Evolutionary conservation across 176 grass and related monocot species (phyloP).

Genomic region (Carex littledalei): DNA sequence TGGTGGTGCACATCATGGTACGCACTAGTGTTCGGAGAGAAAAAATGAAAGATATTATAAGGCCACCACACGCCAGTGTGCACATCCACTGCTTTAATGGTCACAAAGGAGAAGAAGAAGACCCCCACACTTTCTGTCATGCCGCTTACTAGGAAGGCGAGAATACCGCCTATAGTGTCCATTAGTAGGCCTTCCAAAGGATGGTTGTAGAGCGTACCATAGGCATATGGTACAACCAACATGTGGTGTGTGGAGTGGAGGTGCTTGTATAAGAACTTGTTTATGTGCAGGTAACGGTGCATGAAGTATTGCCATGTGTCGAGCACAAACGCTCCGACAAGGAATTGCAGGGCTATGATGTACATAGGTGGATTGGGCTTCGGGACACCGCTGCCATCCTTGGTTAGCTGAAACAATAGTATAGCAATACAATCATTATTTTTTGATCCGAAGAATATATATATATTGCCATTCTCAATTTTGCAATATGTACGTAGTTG

Average conservation of each 20-base stretch:
- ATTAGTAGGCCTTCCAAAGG: slow-evolving; percentile 70
- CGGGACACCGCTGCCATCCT: no score
- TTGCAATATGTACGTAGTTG: no score
- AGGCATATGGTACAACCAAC: slow-evolving; percentile 69
- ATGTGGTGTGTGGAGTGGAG: slow-evolving; percentile 41
- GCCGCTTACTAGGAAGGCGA: slow-evolving; percentile 55
- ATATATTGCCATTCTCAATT: no score
- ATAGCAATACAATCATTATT: no score
- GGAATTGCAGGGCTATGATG: no score
- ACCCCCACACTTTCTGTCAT: slow-evolving; percentile 55
- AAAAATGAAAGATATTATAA: slow-evolving; percentile 46
- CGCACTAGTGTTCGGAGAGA: slow-evolving; percentile 57
- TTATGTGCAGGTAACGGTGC: no score
- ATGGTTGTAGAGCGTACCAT: slow-evolving; percentile 70
- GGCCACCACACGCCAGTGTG: slow-evolving; percentile 61
- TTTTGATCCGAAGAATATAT: no score
- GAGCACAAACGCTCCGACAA: no score
- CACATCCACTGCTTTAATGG: no score
- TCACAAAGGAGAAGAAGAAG: slow-evolving; percentile 71
- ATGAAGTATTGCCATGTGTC: slow-evolving; percentile 71
- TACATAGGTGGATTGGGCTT: no score
- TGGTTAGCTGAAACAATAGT: no score
- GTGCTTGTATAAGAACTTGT: no score
- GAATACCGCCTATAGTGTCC: slow-evolving; percentile 43
- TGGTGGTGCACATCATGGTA: slow-evolving; percentile 78